Percentiles rank a stretch among this genome's conserved stretches.
Evolutionary conservation across 1,284 basidiomycete species (phyloP).

Genomic region (Sporisorium sorghi): DNA sequence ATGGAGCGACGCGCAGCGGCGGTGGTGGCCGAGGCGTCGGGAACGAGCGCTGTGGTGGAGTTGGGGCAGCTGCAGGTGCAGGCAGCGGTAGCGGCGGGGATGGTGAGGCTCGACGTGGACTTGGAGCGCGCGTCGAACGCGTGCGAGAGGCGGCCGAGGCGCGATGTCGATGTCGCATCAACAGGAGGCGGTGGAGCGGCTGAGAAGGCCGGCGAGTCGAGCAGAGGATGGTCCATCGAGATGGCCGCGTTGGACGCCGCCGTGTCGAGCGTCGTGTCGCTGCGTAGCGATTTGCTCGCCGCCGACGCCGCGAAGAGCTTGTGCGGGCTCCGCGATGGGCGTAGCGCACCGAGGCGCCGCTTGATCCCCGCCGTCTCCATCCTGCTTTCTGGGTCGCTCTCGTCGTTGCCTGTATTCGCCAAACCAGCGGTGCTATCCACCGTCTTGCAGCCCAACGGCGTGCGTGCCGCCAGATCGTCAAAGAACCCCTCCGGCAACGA

Average conservation of each 20-base stretch:
- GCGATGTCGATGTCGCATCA: neutral
- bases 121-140: slow-evolving; percentile 1
- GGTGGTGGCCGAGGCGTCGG: too few species aligned
- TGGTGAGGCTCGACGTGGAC: neutral
- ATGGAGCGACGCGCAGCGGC: too few species aligned
- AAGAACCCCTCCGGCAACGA: slow-evolving; percentile 9
- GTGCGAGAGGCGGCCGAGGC: slow-evolving; percentile 12
- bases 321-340: slow-evolving; percentile 1
- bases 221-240: slow-evolving; percentile 3
- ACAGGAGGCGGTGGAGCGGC: neutral
- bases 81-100: neutral
- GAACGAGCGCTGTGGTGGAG: too few species aligned
- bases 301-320: slow-evolving; percentile 9
- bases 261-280: neutral
- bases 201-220: neutral
- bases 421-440: neutral
- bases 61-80: neutral
- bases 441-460: neutral
- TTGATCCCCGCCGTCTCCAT: neutral
- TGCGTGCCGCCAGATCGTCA: neutral
- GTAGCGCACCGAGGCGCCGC: slow-evolving; percentile 7
- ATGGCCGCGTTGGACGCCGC: neutral
- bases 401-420: neutral
- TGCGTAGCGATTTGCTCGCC: slow-evolving; percentile 7
- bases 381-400: neutral